A percentile compares a stretch with the other conserved stretches of the same genome.
Evolutionary conservation across 148 eudicot species (phyloP).

Genomic region (Diospyros kaki): DNA sequence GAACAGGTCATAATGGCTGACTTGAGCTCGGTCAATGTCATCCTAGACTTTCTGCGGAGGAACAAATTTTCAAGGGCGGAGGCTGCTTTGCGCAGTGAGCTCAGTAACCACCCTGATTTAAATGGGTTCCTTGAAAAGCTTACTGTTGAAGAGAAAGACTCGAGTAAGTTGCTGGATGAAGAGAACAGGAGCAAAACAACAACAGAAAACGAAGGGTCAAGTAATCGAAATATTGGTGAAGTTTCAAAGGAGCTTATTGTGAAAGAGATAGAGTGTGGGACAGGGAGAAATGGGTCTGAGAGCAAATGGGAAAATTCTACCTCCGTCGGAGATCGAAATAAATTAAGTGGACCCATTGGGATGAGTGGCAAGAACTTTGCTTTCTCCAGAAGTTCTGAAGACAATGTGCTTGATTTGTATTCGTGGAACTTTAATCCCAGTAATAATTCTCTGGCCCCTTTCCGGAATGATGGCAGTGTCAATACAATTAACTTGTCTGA

Average conservation of each 20-base stretch:
- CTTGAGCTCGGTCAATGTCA: slow-evolving; percentile 50
- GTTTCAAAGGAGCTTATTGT: slow-evolving; percentile 75
- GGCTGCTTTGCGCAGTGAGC: slow-evolving; percentile 81
- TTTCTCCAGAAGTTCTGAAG: slow-evolving; percentile 47
- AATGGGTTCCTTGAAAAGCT: slow-evolving; percentile 56
- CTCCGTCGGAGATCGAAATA: slow-evolving; percentile 24
- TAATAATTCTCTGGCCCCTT: slow-evolving; percentile 38
- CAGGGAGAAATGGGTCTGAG: slow-evolving; percentile 45
- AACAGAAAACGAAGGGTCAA: slow-evolving; percentile 28
- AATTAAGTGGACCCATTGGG: slow-evolving; percentile 26
- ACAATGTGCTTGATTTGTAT: slow-evolving; percentile 64
- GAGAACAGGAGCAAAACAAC: slow-evolving; percentile 32
- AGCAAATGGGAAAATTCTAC: slow-evolving; percentile 42
- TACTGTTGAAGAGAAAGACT: slow-evolving; percentile 38
- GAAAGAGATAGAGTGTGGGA: slow-evolving; percentile 78
- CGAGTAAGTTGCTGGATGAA: slow-evolving; percentile 28
- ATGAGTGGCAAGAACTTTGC: slow-evolving; percentile 43
- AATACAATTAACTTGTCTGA: slow-evolving; percentile 22
- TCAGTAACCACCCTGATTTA: slow-evolving; percentile 55
- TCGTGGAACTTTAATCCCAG: slow-evolving; percentile 50
- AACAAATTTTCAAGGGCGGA: slow-evolving; percentile 84
- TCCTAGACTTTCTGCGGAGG: slow-evolving; percentile 63
- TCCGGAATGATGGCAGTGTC: slow-evolving; percentile 30
- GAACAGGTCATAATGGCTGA: slow-evolving; percentile 46
- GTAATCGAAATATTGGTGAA: slow-evolving; percentile 35